Percentiles rank a stretch among this genome's conserved stretches.
Evolutionary conservation across 345 rosid genomes (phyloP).

Genomic region (Punica granatum): DNA sequence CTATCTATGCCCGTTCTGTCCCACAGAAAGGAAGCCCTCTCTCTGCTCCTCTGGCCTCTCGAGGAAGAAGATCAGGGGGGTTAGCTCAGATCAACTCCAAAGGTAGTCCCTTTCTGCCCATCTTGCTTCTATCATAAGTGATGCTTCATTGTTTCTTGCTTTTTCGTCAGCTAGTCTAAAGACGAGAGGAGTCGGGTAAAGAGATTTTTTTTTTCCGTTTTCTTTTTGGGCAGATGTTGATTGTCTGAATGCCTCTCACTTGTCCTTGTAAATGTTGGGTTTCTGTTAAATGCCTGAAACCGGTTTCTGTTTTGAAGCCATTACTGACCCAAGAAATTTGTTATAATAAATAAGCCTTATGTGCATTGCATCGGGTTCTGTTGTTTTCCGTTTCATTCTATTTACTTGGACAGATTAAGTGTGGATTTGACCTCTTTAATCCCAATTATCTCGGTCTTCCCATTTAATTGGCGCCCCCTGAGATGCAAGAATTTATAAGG

Average conservation of each 20-base stretch:
- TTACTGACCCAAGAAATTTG: background rate
- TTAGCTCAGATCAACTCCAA: slow-evolving; percentile 19
- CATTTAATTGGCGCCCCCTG: background rate
- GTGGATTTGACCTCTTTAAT: background rate
- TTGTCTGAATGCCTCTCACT: slow-evolving; percentile 2
- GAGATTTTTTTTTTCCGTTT: slow-evolving; percentile 19
- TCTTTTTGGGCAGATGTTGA: slow-evolving; percentile 18
- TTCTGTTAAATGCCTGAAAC: slow-evolving; percentile 7
- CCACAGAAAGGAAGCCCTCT: slow-evolving; percentile 21
- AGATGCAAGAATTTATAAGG: background rate
- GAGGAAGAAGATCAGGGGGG: slow-evolving; percentile 50
- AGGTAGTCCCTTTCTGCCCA: slow-evolving; percentile 22
- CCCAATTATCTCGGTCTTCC: background rate
- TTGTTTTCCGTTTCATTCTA: slow-evolving; percentile 9
- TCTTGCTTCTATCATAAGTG: background rate
- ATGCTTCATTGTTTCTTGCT: background rate
- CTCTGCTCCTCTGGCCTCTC: slow-evolving; percentile 32
- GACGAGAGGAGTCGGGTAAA: slow-evolving; percentile 1
- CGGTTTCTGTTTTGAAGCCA: slow-evolving; percentile 4
- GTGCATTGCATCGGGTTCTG: slow-evolving; percentile 3
- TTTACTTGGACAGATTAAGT: background rate
- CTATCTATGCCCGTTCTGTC: slow-evolving; percentile 32
- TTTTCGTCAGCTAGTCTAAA: background rate
- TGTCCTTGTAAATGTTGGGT: slow-evolving; percentile 4
- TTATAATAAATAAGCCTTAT: background rate